Evolutionary conservation across 306 rosid genomes (phyloP).

Genomic region (Medicago lupulina): DNA sequence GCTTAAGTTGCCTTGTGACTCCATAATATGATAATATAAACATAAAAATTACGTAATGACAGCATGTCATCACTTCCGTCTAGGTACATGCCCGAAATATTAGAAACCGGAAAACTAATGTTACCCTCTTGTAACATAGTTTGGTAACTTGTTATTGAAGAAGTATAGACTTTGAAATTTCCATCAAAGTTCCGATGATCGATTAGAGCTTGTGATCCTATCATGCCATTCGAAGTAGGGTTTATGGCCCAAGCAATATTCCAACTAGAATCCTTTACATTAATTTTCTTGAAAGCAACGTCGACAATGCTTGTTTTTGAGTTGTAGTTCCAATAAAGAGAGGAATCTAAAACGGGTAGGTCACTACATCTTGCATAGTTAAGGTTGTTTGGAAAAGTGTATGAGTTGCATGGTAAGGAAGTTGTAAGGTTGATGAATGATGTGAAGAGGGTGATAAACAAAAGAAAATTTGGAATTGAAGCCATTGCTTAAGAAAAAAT

Average conservation of each 20-base stretch:
- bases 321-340: constrained; percentile 46
- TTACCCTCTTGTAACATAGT: constrained; percentile 33
- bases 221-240: constrained; percentile 53
- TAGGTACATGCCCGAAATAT: neutral
- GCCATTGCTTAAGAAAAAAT: neutral
- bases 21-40: too few species aligned
- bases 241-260: constrained; percentile 35
- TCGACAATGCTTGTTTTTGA: constrained; percentile 24
- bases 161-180: constrained; percentile 26
- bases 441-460: neutral
- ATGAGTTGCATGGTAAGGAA: constrained; percentile 4
- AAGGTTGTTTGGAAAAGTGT: constrained; percentile 10
- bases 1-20: too few species aligned
- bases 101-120: constrained; percentile 39
- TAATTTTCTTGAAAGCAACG: constrained; percentile 42
- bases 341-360: constrained; percentile 40
- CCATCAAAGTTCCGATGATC: constrained; percentile 36
- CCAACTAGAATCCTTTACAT: constrained; percentile 26
- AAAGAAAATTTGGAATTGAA: neutral
- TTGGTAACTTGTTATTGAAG: constrained; percentile 16
- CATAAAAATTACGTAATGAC: too few species aligned
- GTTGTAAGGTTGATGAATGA: neutral
- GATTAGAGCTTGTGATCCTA: constrained; percentile 48
- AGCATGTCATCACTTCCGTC: too few species aligned
- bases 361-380: constrained; percentile 38